Percentiles rank a stretch among this genome's conserved stretches.
These are phyloP conservation scores for Daldinia grandis DNA, from an alignment of 495 filamentous ascomycete genomes.

Conservation along the genomic window DNA sequence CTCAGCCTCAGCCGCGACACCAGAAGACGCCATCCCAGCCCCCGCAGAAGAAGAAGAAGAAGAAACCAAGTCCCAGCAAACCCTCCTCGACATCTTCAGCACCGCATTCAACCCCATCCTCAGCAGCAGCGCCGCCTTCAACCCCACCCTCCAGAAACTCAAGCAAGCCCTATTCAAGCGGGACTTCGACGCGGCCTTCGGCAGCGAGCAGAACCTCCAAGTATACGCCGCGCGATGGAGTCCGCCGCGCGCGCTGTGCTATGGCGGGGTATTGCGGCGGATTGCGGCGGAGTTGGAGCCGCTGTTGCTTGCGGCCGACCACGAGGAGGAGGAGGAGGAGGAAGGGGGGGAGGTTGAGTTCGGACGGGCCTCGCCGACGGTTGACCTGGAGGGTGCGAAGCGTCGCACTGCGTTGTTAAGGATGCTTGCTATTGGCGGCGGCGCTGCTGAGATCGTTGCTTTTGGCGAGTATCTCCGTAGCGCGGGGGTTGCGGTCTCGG, in stretches of 20 bases:
- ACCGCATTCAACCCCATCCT: constrained; percentile 62
- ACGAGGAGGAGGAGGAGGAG: not conserved
- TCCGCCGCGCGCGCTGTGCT: constrained; percentile 80
- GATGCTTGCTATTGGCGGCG: constrained; percentile 81
- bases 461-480: constrained; percentile 66
- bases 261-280: constrained; percentile 69
- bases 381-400: constrained; percentile 4
- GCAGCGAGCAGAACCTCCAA: constrained; percentile 67
- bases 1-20: constrained; percentile 26
- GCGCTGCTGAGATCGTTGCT: constrained; percentile 85
- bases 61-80: constrained; percentile 67
- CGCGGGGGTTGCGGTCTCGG: constrained; percentile 3
- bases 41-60: too few relatives aligned
- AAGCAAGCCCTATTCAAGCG: constrained; percentile 85
- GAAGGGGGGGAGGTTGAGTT: constrained; percentile 23
- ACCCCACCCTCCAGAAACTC: constrained; percentile 72
- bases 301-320: constrained; percentile 22
- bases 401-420: constrained; percentile 40
- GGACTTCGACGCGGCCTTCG: constrained; percentile 85
- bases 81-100: constrained; percentile 79
- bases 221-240: constrained; percentile 92
- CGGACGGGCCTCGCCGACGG: constrained; percentile 21
- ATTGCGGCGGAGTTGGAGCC: constrained; percentile 51
- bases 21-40: constrained; percentile 40
- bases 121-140: constrained; percentile 46